Percentiles rank a stretch among this genome's conserved stretches.
phyloP scores from a whole-genome alignment of 2,329 filamentous ascomycete genomes.

The Parascedosporium putredinis region DNA sequence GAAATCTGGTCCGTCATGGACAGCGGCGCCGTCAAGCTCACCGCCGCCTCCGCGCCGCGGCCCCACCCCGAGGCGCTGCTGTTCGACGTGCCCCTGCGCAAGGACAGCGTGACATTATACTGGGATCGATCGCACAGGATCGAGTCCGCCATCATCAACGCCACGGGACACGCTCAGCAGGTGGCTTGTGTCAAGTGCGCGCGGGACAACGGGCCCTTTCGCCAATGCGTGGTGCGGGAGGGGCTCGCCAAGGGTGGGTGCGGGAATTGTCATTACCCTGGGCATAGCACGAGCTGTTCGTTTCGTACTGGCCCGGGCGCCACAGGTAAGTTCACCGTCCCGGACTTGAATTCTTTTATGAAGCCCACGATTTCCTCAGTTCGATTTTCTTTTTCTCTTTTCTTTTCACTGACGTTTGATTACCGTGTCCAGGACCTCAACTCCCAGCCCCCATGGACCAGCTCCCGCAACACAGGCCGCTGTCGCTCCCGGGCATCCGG shows the following conservation, averaged over 20 bases:
- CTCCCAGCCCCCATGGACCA: no score
- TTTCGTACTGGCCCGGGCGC: not conserved
- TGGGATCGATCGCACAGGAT: not conserved
- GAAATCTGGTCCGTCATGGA: not conserved
- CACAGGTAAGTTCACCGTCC: no score
- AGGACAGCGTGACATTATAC: not conserved
- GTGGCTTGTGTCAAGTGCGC: not conserved
- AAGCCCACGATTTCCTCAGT: no score
- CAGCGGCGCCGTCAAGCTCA: not conserved
- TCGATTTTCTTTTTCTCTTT: no score
- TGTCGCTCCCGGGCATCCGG: no score
- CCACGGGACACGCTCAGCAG: not conserved
- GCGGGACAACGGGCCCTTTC: not conserved
- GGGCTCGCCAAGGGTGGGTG: not conserved
- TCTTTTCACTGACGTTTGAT: no score
- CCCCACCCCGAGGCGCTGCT: not conserved
- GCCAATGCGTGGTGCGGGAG: not conserved
- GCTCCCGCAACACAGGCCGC: no score
- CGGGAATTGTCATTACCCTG: not conserved
- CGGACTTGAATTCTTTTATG: no score
- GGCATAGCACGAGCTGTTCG: not conserved
- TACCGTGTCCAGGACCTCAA: no score
- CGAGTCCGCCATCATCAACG: not conserved
- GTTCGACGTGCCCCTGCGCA: not conserved
- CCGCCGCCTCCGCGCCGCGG: no score